Conservation (phyloP, 2,329 filamentous ascomycete genomes). For the Sporothrix mexicana region DNA sequence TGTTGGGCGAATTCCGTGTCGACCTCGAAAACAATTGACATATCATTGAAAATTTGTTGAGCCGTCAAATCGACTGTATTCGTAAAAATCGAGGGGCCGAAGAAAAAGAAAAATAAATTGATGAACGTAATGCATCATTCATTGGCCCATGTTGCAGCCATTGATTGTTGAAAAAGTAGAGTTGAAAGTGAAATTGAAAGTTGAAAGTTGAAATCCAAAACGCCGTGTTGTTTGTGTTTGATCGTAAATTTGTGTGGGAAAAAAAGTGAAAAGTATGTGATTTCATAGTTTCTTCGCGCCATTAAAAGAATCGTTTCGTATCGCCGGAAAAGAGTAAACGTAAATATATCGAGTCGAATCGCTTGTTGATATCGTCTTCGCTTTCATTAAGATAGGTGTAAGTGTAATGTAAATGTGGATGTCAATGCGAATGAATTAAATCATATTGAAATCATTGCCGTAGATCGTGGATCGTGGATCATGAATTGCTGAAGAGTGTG, state of each 20-base stretch:
- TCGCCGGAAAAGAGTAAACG: background rate
- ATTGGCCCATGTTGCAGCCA: conserved; percentile 1
- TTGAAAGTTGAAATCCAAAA: background rate
- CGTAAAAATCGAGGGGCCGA: background rate
- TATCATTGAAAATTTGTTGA: background rate
- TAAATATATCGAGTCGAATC: background rate
- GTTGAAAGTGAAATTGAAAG: background rate
- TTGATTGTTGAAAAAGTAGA: background rate
- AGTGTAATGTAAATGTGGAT: background rate
- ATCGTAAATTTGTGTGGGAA: background rate
- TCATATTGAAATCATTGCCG: background rate
- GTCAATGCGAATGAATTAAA: background rate
- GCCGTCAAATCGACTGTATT: background rate
- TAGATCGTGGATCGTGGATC: background rate
- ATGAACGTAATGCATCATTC: background rate
- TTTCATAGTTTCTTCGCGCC: conserved; percentile 24
- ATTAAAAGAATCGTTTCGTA: background rate
- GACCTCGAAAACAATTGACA: background rate
- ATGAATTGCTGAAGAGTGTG: too few species aligned
- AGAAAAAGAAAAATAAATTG: background rate
- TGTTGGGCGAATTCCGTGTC: background rate
- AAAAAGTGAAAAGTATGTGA: background rate
- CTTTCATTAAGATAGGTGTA: conserved; percentile 1
- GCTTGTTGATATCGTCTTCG: background rate
- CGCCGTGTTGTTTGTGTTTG: conserved; percentile 27